These are phyloP conservation scores for Stachybotrys echinatus DNA, from an alignment of 2,329 filamentous ascomycete genomes.

Conservation along the genomic window DNA sequence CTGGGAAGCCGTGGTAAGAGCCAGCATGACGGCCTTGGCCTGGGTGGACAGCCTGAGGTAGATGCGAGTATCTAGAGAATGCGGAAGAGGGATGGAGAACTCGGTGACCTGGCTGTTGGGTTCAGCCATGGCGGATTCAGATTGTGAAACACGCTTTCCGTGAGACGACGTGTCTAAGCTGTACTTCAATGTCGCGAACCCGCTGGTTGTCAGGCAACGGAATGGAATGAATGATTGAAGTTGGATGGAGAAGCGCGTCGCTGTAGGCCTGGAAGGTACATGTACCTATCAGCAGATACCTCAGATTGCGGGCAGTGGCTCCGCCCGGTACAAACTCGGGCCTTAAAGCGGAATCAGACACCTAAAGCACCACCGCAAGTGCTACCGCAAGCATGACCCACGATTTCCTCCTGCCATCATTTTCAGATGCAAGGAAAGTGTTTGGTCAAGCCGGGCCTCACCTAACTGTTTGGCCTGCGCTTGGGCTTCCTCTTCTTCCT, in stretches of 20 bases:
- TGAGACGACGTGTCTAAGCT: too few relatives aligned
- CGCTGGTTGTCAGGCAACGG: not conserved
- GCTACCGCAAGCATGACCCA: not conserved
- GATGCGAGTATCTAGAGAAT: conserved; percentile 54
- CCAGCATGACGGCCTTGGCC: conserved; percentile 53
- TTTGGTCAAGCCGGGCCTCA: too few relatives aligned
- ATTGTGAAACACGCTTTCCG: too few relatives aligned
- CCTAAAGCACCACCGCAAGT: not conserved
- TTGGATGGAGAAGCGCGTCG: not conserved
- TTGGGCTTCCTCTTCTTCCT: too few relatives aligned
- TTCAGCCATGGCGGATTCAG: conserved; percentile 21
- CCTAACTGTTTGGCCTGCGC: too few relatives aligned
- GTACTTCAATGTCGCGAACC: not conserved
- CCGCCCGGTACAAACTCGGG: conserved; percentile 1
- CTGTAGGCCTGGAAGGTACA: not conserved
- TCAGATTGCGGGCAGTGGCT: not conserved
- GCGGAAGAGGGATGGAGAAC: conserved; percentile 56
- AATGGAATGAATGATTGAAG: not conserved
- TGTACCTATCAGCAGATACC: not conserved
- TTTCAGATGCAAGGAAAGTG: too few relatives aligned
- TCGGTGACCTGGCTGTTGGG: conserved; percentile 22
- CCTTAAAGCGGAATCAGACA: not conserved
- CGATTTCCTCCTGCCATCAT: too few relatives aligned
- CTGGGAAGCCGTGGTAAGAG: conserved; percentile 52
- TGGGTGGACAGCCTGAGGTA: conserved; percentile 55